Evolutionary conservation across 805 yeast species (phyloP), one percentile per base, ranked within the genome.

Genomic region (Jamesozyma spencerorum): DNA sequence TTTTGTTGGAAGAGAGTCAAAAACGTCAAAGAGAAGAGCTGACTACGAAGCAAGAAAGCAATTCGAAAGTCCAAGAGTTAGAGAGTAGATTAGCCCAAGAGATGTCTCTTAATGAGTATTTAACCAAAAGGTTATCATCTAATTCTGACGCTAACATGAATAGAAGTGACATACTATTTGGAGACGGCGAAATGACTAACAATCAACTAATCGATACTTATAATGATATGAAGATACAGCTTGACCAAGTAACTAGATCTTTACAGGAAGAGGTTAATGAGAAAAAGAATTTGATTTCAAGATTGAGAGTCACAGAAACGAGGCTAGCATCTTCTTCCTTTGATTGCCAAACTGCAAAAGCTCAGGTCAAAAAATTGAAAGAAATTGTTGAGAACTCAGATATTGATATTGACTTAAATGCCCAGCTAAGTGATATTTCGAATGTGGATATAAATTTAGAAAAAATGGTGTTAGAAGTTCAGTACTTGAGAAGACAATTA

Each of bases 301-400:
- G 81, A 44, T 52, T 80, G 38, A 69, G 71, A 26, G 62, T 81
- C 49, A 58, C 83, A 12, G 81, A 79, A 47, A 72, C 79, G 2
- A 69, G 84, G 49, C 55, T 78, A n/a, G 79, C 81, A 2, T 69
- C 80, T n/a, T 80, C 77, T 37, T 68, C 79, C 5, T 74, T 74
- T 46, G 81, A 77, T 40, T 74, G 70, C 44, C 77, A 73, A 51
- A 73, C 63, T 38, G 53, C 68, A 45, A 66, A 61, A 34, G 69
- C 71, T 11, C 69, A 68, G 34, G 39, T 75, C 4, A 62, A 63
- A 26, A 68, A 64, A 32, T 38, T 70, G 22, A 60, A 56, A 36
- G 47, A 58, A 43, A 43, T 60, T 22, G 38, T 64, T 5, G 39
- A 40, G 18, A 37, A 50, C 19, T 39, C 60, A 31, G 51, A 53